phyloP scores from a whole-genome alignment of 495 filamentous ascomycete genomes.

The Annulohypoxylon bovei region DNA sequence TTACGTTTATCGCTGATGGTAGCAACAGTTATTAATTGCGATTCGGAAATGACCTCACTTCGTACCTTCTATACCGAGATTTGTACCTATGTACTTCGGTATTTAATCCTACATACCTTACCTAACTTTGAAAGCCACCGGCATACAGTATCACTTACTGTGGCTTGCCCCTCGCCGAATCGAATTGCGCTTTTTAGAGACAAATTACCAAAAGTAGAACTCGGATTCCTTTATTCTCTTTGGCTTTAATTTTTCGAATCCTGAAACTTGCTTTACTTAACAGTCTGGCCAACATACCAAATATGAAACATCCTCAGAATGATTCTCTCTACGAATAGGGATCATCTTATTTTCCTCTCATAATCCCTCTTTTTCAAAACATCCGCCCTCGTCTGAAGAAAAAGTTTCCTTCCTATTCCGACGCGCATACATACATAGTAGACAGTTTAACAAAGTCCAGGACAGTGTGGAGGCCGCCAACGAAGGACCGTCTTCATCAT shows the following conservation, averaged over 20 bases:
- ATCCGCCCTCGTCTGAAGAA: background rate
- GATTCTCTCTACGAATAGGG: constrained; percentile 16
- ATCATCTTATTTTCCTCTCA: background rate
- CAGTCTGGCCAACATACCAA: constrained; percentile 6
- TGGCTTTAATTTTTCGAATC: constrained; percentile 10
- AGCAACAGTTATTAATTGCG: background rate
- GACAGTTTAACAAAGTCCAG: background rate
- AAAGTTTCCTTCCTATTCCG: background rate
- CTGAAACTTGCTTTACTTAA: constrained; percentile 4
- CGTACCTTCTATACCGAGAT: background rate
- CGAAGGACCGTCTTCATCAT: constrained; percentile 10
- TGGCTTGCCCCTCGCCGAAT: constrained; percentile 22
- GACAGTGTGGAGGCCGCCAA: constrained; percentile 40
- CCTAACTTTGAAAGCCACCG: background rate
- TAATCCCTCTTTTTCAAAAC: constrained; percentile 1
- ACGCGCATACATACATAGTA: background rate
- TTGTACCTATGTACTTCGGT: constrained; percentile 1
- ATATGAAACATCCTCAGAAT: constrained; percentile 31
- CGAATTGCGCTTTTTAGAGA: constrained; percentile 18
- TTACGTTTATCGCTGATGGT: background rate
- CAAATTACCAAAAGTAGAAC: constrained; percentile 35
- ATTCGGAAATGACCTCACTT: constrained; percentile 10
- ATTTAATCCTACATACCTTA: background rate
- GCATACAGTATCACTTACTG: constrained; percentile 19
- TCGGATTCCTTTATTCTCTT: constrained; percentile 5